Evolutionary conservation across 2,329 filamentous ascomycete species (phyloP), one percentile per base, ranked within the genome.

Genomic region (Chaetomiaceae sp.): DNA sequence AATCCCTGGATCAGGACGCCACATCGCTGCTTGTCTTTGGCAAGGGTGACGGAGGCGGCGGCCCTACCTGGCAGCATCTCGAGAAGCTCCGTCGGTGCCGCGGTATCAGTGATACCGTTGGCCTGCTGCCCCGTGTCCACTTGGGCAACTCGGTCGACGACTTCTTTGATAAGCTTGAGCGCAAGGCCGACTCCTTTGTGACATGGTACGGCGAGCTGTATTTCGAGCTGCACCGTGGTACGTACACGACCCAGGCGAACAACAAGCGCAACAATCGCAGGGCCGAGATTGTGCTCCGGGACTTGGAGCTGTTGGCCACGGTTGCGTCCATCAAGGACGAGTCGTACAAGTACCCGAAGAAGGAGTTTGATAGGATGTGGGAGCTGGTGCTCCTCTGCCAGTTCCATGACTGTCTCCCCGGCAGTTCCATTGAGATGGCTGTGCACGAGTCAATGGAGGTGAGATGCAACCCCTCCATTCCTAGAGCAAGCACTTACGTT

Each of bases 151-250:
- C 88, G 1, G 94, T 96, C 15, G 92, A 99, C 56, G 89, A 96
- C 63, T 97, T 97, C 76, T 97, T 96, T 66, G 88, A 88, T 62
- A 80, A 81, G 47, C 76, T 99, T 3, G 87, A 96, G 69, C 82
- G 87, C 71, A 95, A 91, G 72, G 83, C 83, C 25, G 70, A 83
- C 3, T 79, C 89, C 17, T 86, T 96, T 50, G 88, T 91, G 22
- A 97, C 94, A 1, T 99, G 94, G 94, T 96, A 96, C 68, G 94
- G 94, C 38, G 94, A 99, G 73, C 80, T 99, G 8, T 99, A 99
- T 73, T 96, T 99, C 69, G 94, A 99, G 71, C 81, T 99, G 45
- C 94, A 99, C 69, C 88, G 94, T 56, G 94, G 94, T 49, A 97
- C 92, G 12, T 97, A 97, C 72, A 99, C 94, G 3, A 96, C 92